These are phyloP conservation scores for Leptographium flavum DNA, from an alignment of 2,329 filamentous ascomycete genomes.

Conservation along the genomic window DNA sequence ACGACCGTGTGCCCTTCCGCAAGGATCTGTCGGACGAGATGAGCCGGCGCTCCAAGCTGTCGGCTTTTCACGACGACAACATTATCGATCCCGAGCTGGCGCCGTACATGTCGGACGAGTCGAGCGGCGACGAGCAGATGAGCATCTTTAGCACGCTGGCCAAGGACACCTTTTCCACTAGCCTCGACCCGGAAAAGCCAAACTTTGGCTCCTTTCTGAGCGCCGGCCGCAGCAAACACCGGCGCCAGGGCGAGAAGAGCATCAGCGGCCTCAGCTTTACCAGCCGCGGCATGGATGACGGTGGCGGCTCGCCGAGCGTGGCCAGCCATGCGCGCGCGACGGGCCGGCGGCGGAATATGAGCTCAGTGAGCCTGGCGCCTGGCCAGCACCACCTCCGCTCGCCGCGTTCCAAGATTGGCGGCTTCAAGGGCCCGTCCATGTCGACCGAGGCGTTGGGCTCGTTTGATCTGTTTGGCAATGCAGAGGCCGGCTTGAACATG, in stretches of 20 bases:
- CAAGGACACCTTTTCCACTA: slow-evolving; percentile 47
- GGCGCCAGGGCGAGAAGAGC: slow-evolving; percentile 61
- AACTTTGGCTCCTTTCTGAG: slow-evolving; percentile 60
- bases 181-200: slow-evolving; percentile 59
- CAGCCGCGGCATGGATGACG: slow-evolving; percentile 56
- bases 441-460: slow-evolving; percentile 37
- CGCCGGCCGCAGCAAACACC: slow-evolving; percentile 59
- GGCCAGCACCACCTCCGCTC: slow-evolving; percentile 54
- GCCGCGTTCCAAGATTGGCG: slow-evolving; percentile 47
- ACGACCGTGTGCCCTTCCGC: slow-evolving; percentile 81
- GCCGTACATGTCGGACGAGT: slow-evolving; percentile 90
- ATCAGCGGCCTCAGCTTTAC: slow-evolving; percentile 55
- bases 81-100: slow-evolving; percentile 96
- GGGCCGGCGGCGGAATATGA: slow-evolving; percentile 65
- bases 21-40: slow-evolving; percentile 54
- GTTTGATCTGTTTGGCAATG: neutral
- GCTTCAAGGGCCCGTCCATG: slow-evolving; percentile 39
- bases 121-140: slow-evolving; percentile 83
- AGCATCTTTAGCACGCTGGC: slow-evolving; percentile 68
- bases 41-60: slow-evolving; percentile 51
- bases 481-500: slow-evolving; percentile 22
- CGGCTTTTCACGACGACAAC: slow-evolving; percentile 96
- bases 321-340: slow-evolving; percentile 43
- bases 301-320: slow-evolving; percentile 36
- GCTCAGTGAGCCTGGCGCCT: slow-evolving; percentile 53